phyloP scores from a whole-genome alignment of 345 rosid genomes.

The Mangifera indica region DNA sequence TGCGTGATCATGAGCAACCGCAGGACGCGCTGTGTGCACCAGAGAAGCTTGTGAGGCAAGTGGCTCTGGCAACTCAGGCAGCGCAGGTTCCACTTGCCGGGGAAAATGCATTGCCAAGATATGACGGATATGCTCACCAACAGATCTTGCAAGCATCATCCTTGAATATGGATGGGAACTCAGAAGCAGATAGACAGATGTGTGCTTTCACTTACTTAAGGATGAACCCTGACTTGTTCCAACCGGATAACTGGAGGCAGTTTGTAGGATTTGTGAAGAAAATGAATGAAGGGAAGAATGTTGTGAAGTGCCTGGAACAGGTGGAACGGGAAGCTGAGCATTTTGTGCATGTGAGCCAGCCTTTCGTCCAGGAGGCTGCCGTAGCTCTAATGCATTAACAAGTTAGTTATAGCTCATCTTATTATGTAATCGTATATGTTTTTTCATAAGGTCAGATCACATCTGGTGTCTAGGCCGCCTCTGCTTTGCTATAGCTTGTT shows the following conservation, averaged over 20 bases:
- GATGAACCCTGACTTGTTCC: constrained; percentile 80
- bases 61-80: constrained; percentile 64
- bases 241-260: constrained; percentile 75
- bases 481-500: constrained; percentile 24
- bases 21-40: constrained; percentile 93
- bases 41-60: constrained; percentile 90
- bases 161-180: constrained; percentile 43
- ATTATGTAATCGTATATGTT: not conserved
- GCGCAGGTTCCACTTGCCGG: constrained; percentile 83
- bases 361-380: constrained; percentile 75
- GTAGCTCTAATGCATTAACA: constrained; percentile 61
- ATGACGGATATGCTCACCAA: constrained; percentile 69
- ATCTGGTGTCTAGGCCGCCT: not conserved
- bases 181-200: constrained; percentile 52
- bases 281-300: constrained; percentile 79
- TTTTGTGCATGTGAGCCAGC: constrained; percentile 70
- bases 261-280: constrained; percentile 90
- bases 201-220: constrained; percentile 96
- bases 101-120: constrained; percentile 88
- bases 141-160: constrained; percentile 71
- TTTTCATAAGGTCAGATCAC: too few relatives aligned
- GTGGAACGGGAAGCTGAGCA: constrained; percentile 93
- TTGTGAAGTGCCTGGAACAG: constrained; percentile 61
- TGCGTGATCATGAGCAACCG: constrained; percentile 97
- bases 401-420: not conserved